Base-by-base conservation (phyloP, 306 rosid species). In the Rosa rugosa region DNA sequence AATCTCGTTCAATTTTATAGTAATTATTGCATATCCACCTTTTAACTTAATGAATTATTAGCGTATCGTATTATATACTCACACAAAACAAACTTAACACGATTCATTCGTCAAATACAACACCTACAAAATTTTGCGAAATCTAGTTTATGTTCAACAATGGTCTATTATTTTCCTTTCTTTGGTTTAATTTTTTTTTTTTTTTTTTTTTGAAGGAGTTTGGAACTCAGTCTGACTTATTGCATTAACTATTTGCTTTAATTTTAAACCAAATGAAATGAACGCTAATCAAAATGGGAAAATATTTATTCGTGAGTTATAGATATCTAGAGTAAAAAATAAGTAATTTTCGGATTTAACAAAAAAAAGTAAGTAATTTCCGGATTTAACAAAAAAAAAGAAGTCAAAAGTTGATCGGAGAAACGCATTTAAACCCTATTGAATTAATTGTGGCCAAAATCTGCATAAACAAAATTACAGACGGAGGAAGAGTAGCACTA, bases 21-120 rank as follows among this genome's bases (percentile, higher is more conserved):
- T n/a, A n/a, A 8, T 17, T 0, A 0, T 7, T 11, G 2, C 3
- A 13, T 10, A 57, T 57, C 0, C 5, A 57, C 0, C 2, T 57
- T 57, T n/a, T 3, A 57, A 10, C 5, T 8, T 9, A n/a, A 57
- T 0, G 3, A n/a, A 2, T 18, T 7, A 44, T 44, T 44, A 8
- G 10, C 5, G 46, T 44, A 44, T 44, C 2, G 0, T 1, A 44
- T 8, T 44, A 44, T 44, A 44, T 56, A 56, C 0, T n/a, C 31
- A n/a, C 2, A 22, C 3, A 2, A 0, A 44, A 8, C 1, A 44
- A 44, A 0, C 2, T 44, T 8, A 44, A 44, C 11, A 8, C 46
- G 11, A 44, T 1, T 44, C 11, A 7, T 44, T 44, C 11, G 10
- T 44, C 46, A 44, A 44, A 44, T 44, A 44, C 11, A 8, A 44